phyloP scores from a whole-genome alignment of 2,329 filamentous ascomycete species.

The Taxawa tesnikishii region DNA sequence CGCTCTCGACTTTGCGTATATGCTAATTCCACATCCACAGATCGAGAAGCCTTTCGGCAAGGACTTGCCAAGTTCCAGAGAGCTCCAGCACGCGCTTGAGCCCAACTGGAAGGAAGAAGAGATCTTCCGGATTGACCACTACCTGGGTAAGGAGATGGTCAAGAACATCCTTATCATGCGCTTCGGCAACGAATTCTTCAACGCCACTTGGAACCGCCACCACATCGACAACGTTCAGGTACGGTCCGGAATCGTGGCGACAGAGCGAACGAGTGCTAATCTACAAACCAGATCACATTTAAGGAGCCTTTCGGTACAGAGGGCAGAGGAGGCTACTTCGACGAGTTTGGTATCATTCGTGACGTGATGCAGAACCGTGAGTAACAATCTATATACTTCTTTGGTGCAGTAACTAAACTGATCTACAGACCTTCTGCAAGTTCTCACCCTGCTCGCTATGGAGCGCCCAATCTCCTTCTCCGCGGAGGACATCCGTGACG shows the following conservation, averaged over 20 bases:
- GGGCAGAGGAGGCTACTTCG: constrained; percentile 95
- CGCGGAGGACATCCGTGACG: constrained; percentile 93
- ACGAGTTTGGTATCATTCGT: constrained; percentile 97
- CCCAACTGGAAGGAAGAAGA: constrained; percentile 99
- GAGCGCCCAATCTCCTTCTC: constrained; percentile 97
- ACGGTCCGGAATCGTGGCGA: too few species aligned
- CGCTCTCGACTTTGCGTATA: neutral
- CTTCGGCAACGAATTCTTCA: constrained; percentile 98
- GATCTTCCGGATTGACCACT: constrained; percentile 98
- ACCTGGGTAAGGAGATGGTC: constrained; percentile 99
- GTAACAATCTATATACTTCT: constrained; percentile 15
- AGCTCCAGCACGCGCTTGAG: constrained; percentile 86
- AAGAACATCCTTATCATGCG: constrained; percentile 98
- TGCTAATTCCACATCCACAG: constrained; percentile 33
- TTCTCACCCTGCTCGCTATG: constrained; percentile 93
- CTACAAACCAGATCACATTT: constrained; percentile 68
- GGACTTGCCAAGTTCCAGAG: constrained; percentile 84
- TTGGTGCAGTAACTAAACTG: constrained; percentile 15
- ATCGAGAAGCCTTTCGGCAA: constrained; percentile 99
- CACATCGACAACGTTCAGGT: constrained; percentile 97
- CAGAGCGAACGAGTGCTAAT: too few species aligned
- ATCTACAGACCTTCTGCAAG: constrained; percentile 68
- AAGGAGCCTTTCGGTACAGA: constrained; percentile 99
- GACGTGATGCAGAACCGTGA: constrained; percentile 98
- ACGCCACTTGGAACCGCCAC: constrained; percentile 96